Percentiles rank a stretch among this genome's conserved stretches.
phyloP scores from a whole-genome alignment of 495 filamentous ascomycete genomes.

The Gamarada debralockiae region DNA sequence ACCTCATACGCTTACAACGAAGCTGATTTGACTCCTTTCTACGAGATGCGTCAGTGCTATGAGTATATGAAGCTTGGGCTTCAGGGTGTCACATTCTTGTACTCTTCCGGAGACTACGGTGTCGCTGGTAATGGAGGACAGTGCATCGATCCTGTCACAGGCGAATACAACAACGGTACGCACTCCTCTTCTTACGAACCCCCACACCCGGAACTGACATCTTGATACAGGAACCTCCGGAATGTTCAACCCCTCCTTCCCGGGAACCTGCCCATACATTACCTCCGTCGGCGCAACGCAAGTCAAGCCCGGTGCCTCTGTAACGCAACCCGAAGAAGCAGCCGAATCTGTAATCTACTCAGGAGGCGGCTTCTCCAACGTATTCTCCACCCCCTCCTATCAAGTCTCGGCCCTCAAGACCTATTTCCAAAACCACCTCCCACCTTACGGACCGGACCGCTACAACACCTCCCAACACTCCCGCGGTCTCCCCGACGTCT shows the following conservation, averaged over 20 bases:
- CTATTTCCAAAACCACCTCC: constrained; percentile 12
- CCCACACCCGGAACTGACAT: background rate
- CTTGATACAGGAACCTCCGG: constrained; percentile 7
- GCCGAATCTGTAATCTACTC: constrained; percentile 28
- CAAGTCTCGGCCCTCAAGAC: constrained; percentile 7
- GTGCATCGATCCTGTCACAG: constrained; percentile 11
- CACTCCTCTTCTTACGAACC: background rate
- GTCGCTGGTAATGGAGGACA: constrained; percentile 35
- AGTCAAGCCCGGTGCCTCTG: constrained; percentile 19
- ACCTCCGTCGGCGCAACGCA: constrained; percentile 42
- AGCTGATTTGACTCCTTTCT: constrained; percentile 32
- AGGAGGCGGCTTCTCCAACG: constrained; percentile 46
- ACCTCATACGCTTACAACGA: constrained; percentile 20
- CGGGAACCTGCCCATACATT: constrained; percentile 42
- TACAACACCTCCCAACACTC: constrained; percentile 35
- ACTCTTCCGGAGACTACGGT: constrained; percentile 39
- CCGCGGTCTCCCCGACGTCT: constrained; percentile 35
- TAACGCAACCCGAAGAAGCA: constrained; percentile 18
- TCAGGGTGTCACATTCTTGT: constrained; percentile 37
- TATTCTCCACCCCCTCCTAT: constrained; percentile 30
- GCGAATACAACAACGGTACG: constrained; percentile 16
- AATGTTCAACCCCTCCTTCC: constrained; percentile 34
- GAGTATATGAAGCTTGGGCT: constrained; percentile 38
- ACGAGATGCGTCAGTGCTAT: constrained; percentile 19
- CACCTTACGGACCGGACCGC: constrained; percentile 14